These are phyloP conservation scores for Tephrocybe rancida DNA, from an alignment of 768 basidiomycete species.

Conservation along the genomic window DNA sequence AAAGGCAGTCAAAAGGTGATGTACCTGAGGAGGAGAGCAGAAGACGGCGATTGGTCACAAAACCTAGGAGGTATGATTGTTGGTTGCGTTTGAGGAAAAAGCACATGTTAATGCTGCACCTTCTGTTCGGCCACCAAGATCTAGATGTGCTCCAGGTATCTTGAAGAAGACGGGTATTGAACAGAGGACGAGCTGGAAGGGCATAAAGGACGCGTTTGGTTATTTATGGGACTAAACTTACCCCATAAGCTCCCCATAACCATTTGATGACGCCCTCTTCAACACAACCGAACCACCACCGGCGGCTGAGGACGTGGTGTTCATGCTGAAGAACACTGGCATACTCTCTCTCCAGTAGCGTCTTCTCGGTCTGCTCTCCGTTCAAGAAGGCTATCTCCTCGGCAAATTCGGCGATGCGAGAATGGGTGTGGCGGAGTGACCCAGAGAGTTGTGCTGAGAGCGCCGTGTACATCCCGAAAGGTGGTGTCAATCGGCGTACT, in stretches of 20 bases:
- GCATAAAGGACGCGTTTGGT: constrained; percentile 6
- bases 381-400: constrained; percentile 90
- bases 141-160: constrained; percentile 69
- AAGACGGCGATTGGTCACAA: constrained; percentile 94
- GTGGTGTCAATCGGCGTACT: constrained; percentile 90
- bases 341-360: constrained; percentile 88
- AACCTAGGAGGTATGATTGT: constrained; percentile 51
- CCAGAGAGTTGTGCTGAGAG: constrained; percentile 88
- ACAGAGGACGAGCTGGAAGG: constrained; percentile 73
- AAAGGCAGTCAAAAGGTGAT: constrained; percentile 10
- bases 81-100: background rate
- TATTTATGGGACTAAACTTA: constrained; percentile 13
- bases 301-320: constrained; percentile 72
- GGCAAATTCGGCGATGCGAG: constrained; percentile 84
- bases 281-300: constrained; percentile 89
- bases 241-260: constrained; percentile 95
- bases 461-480: constrained; percentile 90
- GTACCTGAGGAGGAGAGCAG: constrained; percentile 83
- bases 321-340: constrained; percentile 85
- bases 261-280: constrained; percentile 98
- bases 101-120: constrained; percentile 42
- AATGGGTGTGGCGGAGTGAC: constrained; percentile 88
- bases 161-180: constrained; percentile 94
- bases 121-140: constrained; percentile 89
- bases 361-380: constrained; percentile 89